Percentiles rank a stretch among this genome's conserved stretches.
These are phyloP conservation scores for Oryza longistaminata DNA, from an alignment of 176 grass and related monocot species.

Conservation along the genomic window DNA sequence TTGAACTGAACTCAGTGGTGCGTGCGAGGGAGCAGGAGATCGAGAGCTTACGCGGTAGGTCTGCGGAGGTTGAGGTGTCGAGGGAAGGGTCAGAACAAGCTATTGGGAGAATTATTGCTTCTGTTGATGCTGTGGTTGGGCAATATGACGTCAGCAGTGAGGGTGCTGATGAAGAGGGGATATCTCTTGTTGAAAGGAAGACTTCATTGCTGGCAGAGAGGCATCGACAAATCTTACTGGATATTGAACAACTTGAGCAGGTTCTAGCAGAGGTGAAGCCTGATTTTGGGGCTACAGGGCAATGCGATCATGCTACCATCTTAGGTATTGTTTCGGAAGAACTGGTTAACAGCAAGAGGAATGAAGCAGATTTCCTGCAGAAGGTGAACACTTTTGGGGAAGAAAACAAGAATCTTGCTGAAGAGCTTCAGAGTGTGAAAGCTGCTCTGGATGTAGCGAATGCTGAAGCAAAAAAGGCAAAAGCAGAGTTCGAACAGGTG, in stretches of 20 bases:
- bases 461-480: slow-evolving; percentile 63
- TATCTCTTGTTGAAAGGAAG: slow-evolving; percentile 69
- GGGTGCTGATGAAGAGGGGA: slow-evolving; percentile 35
- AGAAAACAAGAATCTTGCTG: slow-evolving; percentile 60
- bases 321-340: slow-evolving; percentile 51
- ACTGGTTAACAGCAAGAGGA: slow-evolving; percentile 80
- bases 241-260: slow-evolving; percentile 67
- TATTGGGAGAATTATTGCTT: slow-evolving; percentile 53
- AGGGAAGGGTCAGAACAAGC: slow-evolving; percentile 57
- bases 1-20: slow-evolving; percentile 54
- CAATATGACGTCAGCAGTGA: slow-evolving; percentile 41
- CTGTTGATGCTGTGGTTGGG: slow-evolving; percentile 56
- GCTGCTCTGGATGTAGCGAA: slow-evolving; percentile 53
- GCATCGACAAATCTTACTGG: slow-evolving; percentile 55
- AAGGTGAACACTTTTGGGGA: slow-evolving; percentile 45
- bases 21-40: slow-evolving; percentile 68
- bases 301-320: slow-evolving; percentile 39
- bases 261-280: slow-evolving; percentile 62
- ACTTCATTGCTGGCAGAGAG: slow-evolving; percentile 54
- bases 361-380: slow-evolving; percentile 55
- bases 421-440: slow-evolving; percentile 64
- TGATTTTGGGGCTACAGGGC: slow-evolving; percentile 43
- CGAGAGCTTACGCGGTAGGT: slow-evolving; percentile 53
- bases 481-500: slow-evolving; percentile 69
- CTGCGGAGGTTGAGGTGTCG: slow-evolving; percentile 49